phyloP scores from a whole-genome alignment of 148 eudicot species.

The Silene latifolia region DNA sequence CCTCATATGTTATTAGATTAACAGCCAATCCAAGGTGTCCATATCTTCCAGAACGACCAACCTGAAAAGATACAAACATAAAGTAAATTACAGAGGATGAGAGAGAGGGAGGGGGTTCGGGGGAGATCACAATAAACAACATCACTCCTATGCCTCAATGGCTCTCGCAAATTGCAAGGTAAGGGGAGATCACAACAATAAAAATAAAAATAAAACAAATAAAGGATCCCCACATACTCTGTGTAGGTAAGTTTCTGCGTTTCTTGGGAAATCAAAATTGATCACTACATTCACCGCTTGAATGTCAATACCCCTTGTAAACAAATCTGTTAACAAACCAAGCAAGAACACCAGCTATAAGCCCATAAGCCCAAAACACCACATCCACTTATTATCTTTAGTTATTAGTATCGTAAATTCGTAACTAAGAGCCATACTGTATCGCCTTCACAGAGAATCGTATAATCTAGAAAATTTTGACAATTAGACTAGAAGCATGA shows the following conservation, averaged over 20 bases:
- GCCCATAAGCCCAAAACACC: neutral
- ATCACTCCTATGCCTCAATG: too few species aligned
- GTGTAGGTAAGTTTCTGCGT: conserved; percentile 78
- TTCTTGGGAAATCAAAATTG: conserved; percentile 84
- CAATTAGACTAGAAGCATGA: neutral
- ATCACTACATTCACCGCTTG: conserved; percentile 91
- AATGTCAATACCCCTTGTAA: conserved; percentile 90
- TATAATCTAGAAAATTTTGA: neutral
- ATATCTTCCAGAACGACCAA: conserved; percentile 90
- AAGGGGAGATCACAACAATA: too few species aligned
- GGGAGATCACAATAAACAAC: too few species aligned
- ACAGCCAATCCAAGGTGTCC: conserved; percentile 92
- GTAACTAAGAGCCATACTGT: neutral
- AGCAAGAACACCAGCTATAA: conserved; percentile 13
- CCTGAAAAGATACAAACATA: conserved; percentile 36
- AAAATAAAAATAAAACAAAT: neutral
- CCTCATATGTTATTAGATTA: conserved; percentile 85
- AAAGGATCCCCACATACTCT: conserved; percentile 47
- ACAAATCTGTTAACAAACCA: conserved; percentile 51
- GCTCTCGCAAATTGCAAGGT: too few species aligned
- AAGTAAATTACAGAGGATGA: neutral
- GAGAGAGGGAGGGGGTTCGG: neutral
- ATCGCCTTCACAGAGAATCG: neutral
- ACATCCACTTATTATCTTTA: neutral
- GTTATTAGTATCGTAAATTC: neutral